phyloP scores from a whole-genome alignment of 257 asterid species.

The Solanum pinnatisectum region DNA sequence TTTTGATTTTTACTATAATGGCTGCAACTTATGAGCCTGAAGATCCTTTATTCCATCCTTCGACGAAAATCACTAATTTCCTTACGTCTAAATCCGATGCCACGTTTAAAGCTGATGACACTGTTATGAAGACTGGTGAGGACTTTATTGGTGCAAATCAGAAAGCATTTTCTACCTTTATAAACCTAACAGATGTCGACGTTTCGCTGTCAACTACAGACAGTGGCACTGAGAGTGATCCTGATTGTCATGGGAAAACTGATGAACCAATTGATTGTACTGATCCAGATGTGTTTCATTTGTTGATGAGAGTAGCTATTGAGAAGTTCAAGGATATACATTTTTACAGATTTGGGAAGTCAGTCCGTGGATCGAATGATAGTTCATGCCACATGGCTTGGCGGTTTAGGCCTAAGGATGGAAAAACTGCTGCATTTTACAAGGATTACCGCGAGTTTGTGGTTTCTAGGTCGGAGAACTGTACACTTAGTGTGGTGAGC shows the following conservation, averaged over 20 bases:
- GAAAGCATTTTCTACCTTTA: conserved; percentile 54
- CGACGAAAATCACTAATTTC: conserved; percentile 64
- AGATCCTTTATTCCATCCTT: conserved; percentile 71
- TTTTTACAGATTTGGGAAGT: conserved; percentile 69
- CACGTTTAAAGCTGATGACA: conserved; percentile 61
- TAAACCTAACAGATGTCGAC: conserved; percentile 81
- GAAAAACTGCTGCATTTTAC: conserved; percentile 41
- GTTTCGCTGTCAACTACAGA: conserved; percentile 8
- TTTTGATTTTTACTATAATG: conserved; percentile 51
- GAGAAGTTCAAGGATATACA: conserved; percentile 59
- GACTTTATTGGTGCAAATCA: conserved; percentile 72
- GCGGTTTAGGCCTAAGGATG: conserved; percentile 75
- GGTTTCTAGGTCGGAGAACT: conserved; percentile 43
- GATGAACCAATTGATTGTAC: conserved; percentile 63
- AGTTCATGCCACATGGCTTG: conserved; percentile 89
- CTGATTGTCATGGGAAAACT: conserved; percentile 32
- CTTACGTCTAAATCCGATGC: conserved; percentile 69
- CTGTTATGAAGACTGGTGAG: conserved; percentile 86
- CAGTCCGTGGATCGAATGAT: conserved; percentile 52
- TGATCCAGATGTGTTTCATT: conserved; percentile 67
- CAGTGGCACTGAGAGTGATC: neutral
- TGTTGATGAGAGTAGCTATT: conserved; percentile 67
- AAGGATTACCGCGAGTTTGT: conserved; percentile 68
- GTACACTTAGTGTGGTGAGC: conserved; percentile 49
- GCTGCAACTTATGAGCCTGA: conserved; percentile 51